A percentile compares a stretch with the other conserved stretches of the same genome.
phyloP scores from a whole-genome alignment of 1,284 basidiomycete species.

The Veloporphyrellus conicus region DNA sequence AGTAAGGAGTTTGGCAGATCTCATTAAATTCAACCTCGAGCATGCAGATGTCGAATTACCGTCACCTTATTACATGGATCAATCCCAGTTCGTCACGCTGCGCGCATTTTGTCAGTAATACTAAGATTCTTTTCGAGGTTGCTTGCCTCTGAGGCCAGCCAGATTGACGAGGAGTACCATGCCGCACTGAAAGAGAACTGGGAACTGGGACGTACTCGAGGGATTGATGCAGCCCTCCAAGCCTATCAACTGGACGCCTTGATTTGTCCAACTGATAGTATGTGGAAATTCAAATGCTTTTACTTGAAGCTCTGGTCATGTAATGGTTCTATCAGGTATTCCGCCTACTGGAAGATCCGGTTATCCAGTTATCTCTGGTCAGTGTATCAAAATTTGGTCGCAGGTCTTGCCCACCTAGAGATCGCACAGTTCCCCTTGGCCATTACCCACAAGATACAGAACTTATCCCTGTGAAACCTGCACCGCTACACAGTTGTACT shows the following conservation, averaged over 20 bases:
- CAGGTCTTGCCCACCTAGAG: constrained; percentile 8
- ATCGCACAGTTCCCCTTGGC: constrained; percentile 42
- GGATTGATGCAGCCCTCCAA: constrained; percentile 45
- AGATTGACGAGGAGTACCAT: constrained; percentile 38
- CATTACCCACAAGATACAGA: constrained; percentile 36
- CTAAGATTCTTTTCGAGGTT: constrained; percentile 29
- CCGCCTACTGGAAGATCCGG: constrained; percentile 25
- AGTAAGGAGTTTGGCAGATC: constrained; percentile 34
- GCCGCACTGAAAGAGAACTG: constrained; percentile 37
- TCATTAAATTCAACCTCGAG: constrained; percentile 44
- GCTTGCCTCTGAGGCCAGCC: constrained; percentile 37
- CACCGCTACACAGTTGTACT: constrained; percentile 28
- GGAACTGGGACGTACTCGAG: constrained; percentile 38
- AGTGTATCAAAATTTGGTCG: background rate
- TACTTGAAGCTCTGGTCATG: background rate
- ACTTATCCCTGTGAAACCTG: constrained; percentile 24
- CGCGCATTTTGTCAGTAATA: background rate
- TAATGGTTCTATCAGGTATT: constrained; percentile 11
- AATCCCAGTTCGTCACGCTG: constrained; percentile 38
- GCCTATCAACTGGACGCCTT: constrained; percentile 44
- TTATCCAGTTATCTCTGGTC: constrained; percentile 33
- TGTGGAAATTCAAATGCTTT: constrained; percentile 5
- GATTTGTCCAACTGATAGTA: constrained; percentile 39
- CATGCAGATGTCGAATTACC: constrained; percentile 41
- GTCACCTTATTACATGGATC: constrained; percentile 39